Base-by-base conservation (phyloP, 768 basidiomycete genomes). In the Cystobasidium onofrii region DNA sequence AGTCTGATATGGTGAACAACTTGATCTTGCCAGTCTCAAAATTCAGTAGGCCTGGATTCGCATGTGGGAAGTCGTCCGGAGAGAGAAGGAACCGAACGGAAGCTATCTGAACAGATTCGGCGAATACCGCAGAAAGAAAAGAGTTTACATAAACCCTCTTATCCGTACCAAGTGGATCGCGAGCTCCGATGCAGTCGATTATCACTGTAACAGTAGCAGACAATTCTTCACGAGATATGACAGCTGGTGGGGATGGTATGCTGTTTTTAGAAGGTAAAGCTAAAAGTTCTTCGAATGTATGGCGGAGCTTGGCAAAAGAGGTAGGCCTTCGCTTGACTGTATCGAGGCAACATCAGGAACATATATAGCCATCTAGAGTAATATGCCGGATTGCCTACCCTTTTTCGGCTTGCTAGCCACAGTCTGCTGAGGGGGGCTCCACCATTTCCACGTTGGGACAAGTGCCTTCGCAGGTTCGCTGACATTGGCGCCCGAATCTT, bases 251-350 rank as follows among this genome's bases (percentile, higher is more conserved):
- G 15, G 44, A 4, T 1, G 36, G 65, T 10, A 44, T 13, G 1
- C 54, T 20, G 34, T 71, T 31, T 17, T 52, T 46, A 6, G 69
- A 71, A 33, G 69, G 54, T n/a, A 71, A 34, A 18, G 29, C 23
- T 20, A 29, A 13, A 1, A 71, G 69, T 54, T 71, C 69, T 27
- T 55, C 17, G n/a, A 34, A 61, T n/a, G 50, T 60, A 44, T 71
- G 54, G 15, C 36, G 20, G 13, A 54, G 69, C 20, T 34, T 29
- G 9, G 55, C 33, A 55, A 57, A 60, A 27, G 69, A 71, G 10
- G 69, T 60, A 17, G 36, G 10, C 36, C 41, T 71, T 3, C 20
- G 12, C 46, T 50, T 50, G n/a, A 50, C 46, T 50, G 46, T n/a
- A 50, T 3, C 12, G 4, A 17, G n/a, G 46, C 3, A 3, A 4